A percentile compares a stretch with the other conserved stretches of the same genome.
phyloP scores from a whole-genome alignment of 192 early-diverging fungal genomes.

The Coemansia sp. region DNA sequence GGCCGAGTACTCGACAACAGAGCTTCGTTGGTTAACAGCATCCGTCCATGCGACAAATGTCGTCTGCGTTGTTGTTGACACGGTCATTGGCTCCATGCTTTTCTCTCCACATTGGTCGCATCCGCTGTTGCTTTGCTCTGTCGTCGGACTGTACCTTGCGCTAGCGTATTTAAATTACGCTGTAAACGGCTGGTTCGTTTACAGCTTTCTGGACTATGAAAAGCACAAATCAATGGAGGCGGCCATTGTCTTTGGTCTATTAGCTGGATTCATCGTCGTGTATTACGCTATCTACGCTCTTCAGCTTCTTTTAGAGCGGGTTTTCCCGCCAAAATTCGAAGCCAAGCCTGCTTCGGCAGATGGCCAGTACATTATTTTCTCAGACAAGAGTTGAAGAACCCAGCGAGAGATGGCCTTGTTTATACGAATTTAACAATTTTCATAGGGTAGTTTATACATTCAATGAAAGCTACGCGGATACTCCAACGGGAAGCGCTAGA shows the following conservation, averaged over 20 bases:
- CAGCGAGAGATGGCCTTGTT: not conserved
- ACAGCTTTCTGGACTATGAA: conserved; percentile 43
- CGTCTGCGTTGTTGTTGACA: conserved; percentile 25
- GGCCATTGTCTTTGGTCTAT: conserved; percentile 17
- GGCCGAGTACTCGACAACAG: not conserved
- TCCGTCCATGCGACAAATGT: conserved; percentile 43
- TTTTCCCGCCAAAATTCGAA: conserved; percentile 20
- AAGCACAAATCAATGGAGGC: conserved; percentile 16
- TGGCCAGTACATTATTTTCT: not conserved
- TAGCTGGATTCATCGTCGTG: conserved; percentile 18
- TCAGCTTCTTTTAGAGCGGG: conserved; percentile 24
- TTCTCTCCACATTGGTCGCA: conserved; percentile 46
- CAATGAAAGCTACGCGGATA: conserved; percentile 15
- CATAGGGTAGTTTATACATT: not conserved
- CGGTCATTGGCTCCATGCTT: conserved; percentile 25
- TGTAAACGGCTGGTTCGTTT: conserved; percentile 38
- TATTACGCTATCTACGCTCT: conserved; percentile 36
- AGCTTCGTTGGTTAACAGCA: conserved; percentile 25
- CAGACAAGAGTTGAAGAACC: not conserved
- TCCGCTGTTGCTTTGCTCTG: conserved; percentile 12
- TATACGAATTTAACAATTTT: not conserved
- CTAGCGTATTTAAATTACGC: conserved; percentile 41
- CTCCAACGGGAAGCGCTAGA: conserved; percentile 39
- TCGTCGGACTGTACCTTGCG: conserved; percentile 30
- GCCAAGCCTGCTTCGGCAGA: not conserved